These are phyloP conservation scores for Podospora pseudoanserina DNA, from an alignment of 495 filamentous ascomycete species.

Conservation along the genomic window DNA sequence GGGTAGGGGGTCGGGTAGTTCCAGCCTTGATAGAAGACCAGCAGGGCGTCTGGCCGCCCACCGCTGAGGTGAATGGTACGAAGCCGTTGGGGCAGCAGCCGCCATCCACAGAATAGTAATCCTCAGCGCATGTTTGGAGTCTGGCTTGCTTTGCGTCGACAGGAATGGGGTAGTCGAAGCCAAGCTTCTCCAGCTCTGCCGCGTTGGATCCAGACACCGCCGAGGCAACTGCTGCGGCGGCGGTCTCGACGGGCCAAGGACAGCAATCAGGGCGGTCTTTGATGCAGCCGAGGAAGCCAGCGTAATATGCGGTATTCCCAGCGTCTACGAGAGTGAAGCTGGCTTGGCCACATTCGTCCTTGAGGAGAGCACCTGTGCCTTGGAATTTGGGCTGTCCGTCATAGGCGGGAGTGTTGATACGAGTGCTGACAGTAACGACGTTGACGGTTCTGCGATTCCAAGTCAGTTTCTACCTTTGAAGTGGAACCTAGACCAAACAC, in stretches of 20 bases:
- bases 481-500: not conserved
- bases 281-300: constrained; percentile 29
- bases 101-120: constrained; percentile 32
- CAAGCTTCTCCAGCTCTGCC: not conserved
- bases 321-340: constrained; percentile 31
- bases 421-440: constrained; percentile 15
- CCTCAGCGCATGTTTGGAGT: constrained; percentile 22
- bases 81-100: constrained; percentile 30
- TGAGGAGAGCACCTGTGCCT: constrained; percentile 24
- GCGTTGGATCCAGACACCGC: not conserved
- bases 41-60: constrained; percentile 30
- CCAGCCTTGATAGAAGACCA: constrained; percentile 18
- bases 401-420: constrained; percentile 7
- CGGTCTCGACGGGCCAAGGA: constrained; percentile 24
- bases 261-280: constrained; percentile 29
- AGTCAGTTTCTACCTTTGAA: not conserved
- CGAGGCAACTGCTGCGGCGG: not conserved
- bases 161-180: constrained; percentile 24
- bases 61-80: constrained; percentile 23
- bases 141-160: constrained; percentile 10
- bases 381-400: constrained; percentile 17
- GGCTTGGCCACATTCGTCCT: constrained; percentile 22
- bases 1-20: constrained; percentile 14
- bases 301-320: constrained; percentile 25
- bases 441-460: constrained; percentile 18